phyloP scores from a whole-genome alignment of 1,284 basidiomycete genomes.

The Phellinidium pouzarii region DNA sequence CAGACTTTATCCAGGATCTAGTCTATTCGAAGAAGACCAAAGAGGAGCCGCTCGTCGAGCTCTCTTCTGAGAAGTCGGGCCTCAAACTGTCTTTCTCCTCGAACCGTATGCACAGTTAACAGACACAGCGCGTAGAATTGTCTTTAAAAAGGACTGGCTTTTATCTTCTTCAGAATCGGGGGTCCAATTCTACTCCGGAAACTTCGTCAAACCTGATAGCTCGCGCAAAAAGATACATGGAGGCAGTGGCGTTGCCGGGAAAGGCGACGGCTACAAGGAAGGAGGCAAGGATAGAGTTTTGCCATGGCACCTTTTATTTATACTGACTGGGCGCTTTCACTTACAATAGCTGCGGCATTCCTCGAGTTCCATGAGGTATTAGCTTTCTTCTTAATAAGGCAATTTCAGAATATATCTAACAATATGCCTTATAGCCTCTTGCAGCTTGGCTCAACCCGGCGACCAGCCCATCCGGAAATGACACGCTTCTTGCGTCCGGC shows the following conservation, averaged over 20 bases:
- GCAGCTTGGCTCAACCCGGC: slow-evolving; percentile 32
- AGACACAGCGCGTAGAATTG: background rate
- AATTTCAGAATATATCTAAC: background rate
- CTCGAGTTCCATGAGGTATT: slow-evolving; percentile 62
- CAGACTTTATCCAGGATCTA: slow-evolving; percentile 45
- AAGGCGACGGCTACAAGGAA: slow-evolving; percentile 55
- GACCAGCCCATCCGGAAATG: slow-evolving; percentile 37
- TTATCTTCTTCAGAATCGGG: slow-evolving; percentile 47
- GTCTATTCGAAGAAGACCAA: slow-evolving; percentile 32
- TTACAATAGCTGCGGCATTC: slow-evolving; percentile 54
- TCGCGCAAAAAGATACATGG: slow-evolving; percentile 70
- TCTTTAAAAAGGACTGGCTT: background rate
- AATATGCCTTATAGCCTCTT: slow-evolving; percentile 26
- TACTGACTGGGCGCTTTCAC: slow-evolving; percentile 1
- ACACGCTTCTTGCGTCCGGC: slow-evolving; percentile 50
- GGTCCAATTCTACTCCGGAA: slow-evolving; percentile 67
- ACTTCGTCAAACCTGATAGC: slow-evolving; percentile 38
- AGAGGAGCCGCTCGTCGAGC: slow-evolving; percentile 42
- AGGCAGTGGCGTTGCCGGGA: slow-evolving; percentile 49
- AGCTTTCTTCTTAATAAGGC: background rate
- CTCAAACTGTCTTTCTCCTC: slow-evolving; percentile 55
- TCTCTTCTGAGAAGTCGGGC: slow-evolving; percentile 53
- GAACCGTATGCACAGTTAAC: slow-evolving; percentile 47
- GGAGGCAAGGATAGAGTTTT: slow-evolving; percentile 37
- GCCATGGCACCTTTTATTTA: background rate